phyloP scores from a whole-genome alignment of 768 basidiomycete genomes.

The Cubamyces sp. region DNA sequence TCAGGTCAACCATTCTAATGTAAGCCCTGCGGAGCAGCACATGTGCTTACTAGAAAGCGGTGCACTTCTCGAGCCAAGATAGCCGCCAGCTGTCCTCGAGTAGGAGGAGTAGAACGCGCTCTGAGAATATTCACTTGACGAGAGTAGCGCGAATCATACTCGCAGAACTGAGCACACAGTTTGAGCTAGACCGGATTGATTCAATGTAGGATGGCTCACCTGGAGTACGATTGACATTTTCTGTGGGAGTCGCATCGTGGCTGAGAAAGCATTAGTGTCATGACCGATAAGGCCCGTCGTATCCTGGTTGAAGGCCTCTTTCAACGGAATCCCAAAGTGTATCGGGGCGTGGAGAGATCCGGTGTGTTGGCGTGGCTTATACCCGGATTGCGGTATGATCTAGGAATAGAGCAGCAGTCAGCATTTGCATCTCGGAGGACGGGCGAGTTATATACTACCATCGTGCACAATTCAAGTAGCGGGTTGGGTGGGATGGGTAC shows the following conservation, averaged over 20 bases:
- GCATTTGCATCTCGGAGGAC: no score
- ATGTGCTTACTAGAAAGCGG: not conserved
- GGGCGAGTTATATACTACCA: no score
- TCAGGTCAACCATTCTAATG: no score
- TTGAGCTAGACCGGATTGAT: not conserved
- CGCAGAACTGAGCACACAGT: not conserved
- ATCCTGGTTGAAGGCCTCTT: not conserved
- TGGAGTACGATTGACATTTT: not conserved
- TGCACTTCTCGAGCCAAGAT: not conserved
- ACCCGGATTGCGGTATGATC: no score
- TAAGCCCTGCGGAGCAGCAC: no score
- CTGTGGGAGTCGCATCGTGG: not conserved
- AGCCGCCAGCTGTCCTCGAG: not conserved
- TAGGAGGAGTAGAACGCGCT: not conserved
- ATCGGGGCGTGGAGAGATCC: no score
- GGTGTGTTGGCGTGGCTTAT: no score
- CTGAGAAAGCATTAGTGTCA: not conserved
- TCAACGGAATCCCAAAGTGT: not conserved
- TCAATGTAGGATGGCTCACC: not conserved
- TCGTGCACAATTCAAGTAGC: not conserved
- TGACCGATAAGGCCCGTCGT: not conserved
- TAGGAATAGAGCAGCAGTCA: no score
- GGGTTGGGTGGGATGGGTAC: not conserved
- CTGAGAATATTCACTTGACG: not conserved
- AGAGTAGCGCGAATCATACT: not conserved